Conservation (phyloP, 2,329 filamentous ascomycete genomes). For the Fusarium coicis region DNA sequence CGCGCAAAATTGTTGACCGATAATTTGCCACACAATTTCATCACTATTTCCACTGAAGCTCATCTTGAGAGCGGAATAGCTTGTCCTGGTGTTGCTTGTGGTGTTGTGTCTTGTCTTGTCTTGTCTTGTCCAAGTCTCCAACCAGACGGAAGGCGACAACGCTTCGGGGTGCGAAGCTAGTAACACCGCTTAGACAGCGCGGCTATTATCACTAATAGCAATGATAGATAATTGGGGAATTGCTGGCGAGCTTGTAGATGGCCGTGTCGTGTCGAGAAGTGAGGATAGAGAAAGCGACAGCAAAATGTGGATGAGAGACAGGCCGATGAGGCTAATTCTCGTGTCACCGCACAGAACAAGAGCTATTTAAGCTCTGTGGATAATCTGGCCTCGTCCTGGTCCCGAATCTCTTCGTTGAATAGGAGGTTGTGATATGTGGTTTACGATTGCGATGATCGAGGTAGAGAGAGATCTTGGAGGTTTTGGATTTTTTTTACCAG, state of each 20-base stretch:
- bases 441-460: background rate
- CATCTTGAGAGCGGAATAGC: constrained; percentile 55
- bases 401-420: background rate
- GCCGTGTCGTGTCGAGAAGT: background rate
- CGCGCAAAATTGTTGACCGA: constrained; percentile 93
- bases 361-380: background rate
- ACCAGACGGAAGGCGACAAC: background rate
- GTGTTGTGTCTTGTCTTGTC: background rate
- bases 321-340: background rate
- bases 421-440: background rate
- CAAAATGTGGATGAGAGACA: background rate
- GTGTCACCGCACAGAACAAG: background rate
- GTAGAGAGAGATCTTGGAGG: background rate
- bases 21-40: constrained; percentile 97
- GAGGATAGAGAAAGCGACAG: background rate
- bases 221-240: background rate
- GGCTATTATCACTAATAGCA: too few relatives aligned
- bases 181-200: background rate
- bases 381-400: background rate
- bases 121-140: background rate
- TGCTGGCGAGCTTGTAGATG: background rate
- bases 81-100: background rate
- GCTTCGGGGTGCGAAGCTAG: background rate
- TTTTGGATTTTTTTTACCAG: background rate
- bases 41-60: background rate